Conservation (phyloP, 345 rosid genomes). For the Hibiscus tridactylites region DNA sequence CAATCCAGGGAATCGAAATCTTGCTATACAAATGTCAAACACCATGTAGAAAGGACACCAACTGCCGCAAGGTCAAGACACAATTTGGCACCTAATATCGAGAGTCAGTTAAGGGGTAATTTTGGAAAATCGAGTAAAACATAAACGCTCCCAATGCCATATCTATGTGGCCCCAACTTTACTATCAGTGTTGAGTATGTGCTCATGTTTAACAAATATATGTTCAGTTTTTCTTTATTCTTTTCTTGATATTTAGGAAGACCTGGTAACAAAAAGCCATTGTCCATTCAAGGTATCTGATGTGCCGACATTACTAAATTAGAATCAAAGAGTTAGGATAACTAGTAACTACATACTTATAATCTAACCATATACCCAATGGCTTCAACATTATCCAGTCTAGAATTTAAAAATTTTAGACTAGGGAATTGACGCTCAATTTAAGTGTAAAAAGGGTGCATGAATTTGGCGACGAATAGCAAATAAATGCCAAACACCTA, state of each 20-base stretch:
- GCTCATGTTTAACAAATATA: too few species aligned
- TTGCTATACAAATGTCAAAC: slow-evolving; percentile 10
- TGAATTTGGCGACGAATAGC: neutral
- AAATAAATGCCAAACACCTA: neutral
- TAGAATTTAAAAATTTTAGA: neutral
- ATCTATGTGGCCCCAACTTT: neutral
- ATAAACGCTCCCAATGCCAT: neutral
- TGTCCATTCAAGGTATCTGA: neutral
- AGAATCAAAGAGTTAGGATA: neutral
- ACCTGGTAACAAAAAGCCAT: neutral
- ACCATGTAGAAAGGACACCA: neutral
- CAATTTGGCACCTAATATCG: slow-evolving; percentile 7
- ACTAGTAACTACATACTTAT: neutral
- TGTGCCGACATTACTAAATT: neutral
- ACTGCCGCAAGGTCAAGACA: neutral
- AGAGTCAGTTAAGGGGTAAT: slow-evolving; percentile 6
- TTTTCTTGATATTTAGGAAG: neutral
- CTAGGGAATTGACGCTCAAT: neutral
- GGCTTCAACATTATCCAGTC: neutral
- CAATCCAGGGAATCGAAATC: neutral
- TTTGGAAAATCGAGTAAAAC: slow-evolving; percentile 13
- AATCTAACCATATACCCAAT: neutral
- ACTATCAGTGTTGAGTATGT: too few species aligned
- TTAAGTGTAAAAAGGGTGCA: neutral
- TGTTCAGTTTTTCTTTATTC: too few species aligned